Base-by-base conservation (phyloP, 805 yeast species). In the Ogataea degrootiae region DNA sequence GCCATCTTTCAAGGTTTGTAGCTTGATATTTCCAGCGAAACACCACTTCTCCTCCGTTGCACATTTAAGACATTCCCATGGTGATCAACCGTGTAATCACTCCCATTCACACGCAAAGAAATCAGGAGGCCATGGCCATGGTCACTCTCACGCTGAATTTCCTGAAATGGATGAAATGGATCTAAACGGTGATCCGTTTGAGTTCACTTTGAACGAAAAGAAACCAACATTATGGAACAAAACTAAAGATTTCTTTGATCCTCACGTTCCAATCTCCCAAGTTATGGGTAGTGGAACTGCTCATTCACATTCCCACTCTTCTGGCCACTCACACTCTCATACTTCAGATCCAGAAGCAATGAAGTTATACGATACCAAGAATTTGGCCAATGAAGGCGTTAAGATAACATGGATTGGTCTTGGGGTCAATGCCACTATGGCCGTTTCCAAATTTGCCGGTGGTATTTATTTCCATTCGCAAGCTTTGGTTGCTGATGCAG, bases 381-480 rank as follows among this genome's bases (percentile, higher is more conserved):
- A 75, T 43, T 66, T 75, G 44, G 67, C 73, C 22, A 87, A 89
- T 61, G 96, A 96, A 2, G 97, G 96, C 12, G 96, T 89, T 16
- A 76, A 94, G 56, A 90, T 92, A 56, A 92, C 99, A 0, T 86
- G 96, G 87, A 73, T 92, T 44, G 99, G 99, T 0, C 74, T 92
- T 38, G 68, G 82, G 29, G 88, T 87, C 39, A 94, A 94, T 62
- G 80, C 88, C 12, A 82, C 86, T 14, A 83, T 94, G 84, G 97
- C 96, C 0, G 71, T 79, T 2, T 83, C 91, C 33, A 94, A 94
- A 65, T 91, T 90, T 26, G 66, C 82, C 21, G 98, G 98, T 31
- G 99, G 99, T 7, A 73, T 88, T 16, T 82, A 82, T 36, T 94
- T 94, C 76, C 96, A 94, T 65, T 94, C 99, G 0, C 97, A 91